Conservation (phyloP, 2,329 filamentous ascomycete species). For the Aspergillus fructus region DNA sequence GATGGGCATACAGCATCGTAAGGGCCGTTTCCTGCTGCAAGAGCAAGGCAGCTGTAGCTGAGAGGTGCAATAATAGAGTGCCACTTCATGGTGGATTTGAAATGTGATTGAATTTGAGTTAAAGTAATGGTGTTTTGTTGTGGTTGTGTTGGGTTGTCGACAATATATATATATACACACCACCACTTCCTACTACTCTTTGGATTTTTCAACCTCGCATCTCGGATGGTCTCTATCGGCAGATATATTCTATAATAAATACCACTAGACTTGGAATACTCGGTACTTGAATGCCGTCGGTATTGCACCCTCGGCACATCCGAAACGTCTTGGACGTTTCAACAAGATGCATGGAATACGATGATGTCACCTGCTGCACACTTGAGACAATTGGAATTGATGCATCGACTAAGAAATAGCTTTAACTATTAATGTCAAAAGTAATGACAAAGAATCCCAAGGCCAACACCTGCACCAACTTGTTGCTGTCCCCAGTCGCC, state of each 20-base stretch:
- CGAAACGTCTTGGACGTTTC: not conserved
- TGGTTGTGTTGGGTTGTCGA: not conserved
- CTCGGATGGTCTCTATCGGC: not conserved
- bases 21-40: not conserved
- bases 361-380: too few species aligned
- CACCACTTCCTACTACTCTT: too few species aligned
- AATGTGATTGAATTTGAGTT: not conserved
- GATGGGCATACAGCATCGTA: conserved; percentile 1
- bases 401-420: too few species aligned
- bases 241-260: not conserved
- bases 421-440: too few species aligned
- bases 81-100: not conserved
- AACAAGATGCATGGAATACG: too few species aligned
- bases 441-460: too few species aligned
- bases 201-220: not conserved
- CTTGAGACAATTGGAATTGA: too few species aligned
- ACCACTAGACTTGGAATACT: not conserved
- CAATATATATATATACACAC: too few species aligned
- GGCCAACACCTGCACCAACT: too few species aligned
- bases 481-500: too few species aligned
- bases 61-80: not conserved
- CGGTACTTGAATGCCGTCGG: not conserved
- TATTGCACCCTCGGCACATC: not conserved
- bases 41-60: not conserved
- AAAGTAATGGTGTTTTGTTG: not conserved